These are phyloP conservation scores for Medicago ruthenica DNA, from an alignment of 306 rosid genomes.

Conservation along the genomic window DNA sequence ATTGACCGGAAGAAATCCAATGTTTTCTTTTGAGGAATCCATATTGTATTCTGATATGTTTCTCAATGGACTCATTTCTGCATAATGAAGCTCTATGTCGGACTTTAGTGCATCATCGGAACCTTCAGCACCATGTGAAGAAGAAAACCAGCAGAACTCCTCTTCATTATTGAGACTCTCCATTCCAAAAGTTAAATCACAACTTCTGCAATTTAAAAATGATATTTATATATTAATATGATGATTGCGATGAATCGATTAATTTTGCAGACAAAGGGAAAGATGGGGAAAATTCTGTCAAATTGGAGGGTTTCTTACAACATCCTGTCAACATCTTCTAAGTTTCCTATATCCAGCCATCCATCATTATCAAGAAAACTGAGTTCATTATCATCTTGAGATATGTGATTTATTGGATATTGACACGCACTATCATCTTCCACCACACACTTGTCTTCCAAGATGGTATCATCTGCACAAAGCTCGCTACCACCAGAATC, in stretches of 20 bases:
- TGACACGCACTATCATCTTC: constrained; percentile 56
- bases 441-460: constrained; percentile 63
- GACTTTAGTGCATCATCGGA: constrained; percentile 69
- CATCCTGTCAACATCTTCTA: constrained; percentile 90
- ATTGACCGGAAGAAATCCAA: constrained; percentile 43
- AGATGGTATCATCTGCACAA: constrained; percentile 57
- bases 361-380: constrained; percentile 77
- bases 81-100: constrained; percentile 55
- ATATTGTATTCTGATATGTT: constrained; percentile 48
- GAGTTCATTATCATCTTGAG: constrained; percentile 69
- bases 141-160: constrained; percentile 71
- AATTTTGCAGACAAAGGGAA: constrained; percentile 26
- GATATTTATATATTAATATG: constrained; percentile 12
- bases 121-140: constrained; percentile 63
- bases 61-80: constrained; percentile 58
- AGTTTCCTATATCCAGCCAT: constrained; percentile 80
- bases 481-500: constrained; percentile 57
- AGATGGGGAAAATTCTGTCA: constrained; percentile 23
- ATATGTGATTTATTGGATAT: constrained; percentile 57
- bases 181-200: constrained; percentile 74
- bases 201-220: constrained; percentile 61
- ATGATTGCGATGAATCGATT: constrained; percentile 25
- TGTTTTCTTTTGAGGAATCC: constrained; percentile 49
- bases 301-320: constrained; percentile 46
- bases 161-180: constrained; percentile 71